Percentiles rank a stretch among this genome's conserved stretches.
phyloP scores from a whole-genome alignment of 208 protist species.

The Angomonas desouzai region DNA sequence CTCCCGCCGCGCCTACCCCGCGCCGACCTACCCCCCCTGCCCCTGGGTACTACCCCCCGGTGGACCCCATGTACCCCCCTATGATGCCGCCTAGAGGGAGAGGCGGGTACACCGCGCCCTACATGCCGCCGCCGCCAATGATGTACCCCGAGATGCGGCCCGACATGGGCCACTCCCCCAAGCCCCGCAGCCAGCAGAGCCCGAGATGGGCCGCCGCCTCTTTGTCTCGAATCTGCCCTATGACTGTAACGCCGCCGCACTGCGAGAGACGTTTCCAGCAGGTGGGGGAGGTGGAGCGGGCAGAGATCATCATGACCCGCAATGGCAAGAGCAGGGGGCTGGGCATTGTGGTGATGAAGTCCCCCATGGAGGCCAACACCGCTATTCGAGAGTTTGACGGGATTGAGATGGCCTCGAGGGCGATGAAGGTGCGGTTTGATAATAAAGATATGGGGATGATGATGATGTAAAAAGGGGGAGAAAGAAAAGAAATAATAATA shows the following conservation, averaged over 20 bases:
- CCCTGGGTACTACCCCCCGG: conserved; percentile 13
- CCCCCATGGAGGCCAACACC: conserved; percentile 51
- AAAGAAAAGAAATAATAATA: neutral
- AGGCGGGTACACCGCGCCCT: conserved; percentile 12
- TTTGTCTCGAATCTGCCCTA: conserved; percentile 85
- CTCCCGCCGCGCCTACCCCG: conserved; percentile 17
- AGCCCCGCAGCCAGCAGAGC: conserved; percentile 77
- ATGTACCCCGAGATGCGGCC: no score
- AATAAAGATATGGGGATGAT: conserved; percentile 29
- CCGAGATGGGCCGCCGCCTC: conserved; percentile 57
- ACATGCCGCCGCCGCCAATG: conserved; percentile 79
- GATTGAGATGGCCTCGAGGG: conserved; percentile 77
- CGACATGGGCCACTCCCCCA: no score
- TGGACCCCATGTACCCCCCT: neutral
- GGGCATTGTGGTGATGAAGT: conserved; percentile 77
- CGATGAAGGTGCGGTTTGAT: conserved; percentile 80
- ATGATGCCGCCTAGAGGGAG: neutral
- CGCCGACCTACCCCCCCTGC: neutral
- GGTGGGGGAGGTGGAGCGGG: conserved; percentile 70
- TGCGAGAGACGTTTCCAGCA: conserved; percentile 82
- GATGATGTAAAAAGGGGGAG: neutral
- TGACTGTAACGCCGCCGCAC: conserved; percentile 61
- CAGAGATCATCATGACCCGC: conserved; percentile 63
- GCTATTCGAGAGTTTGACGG: conserved; percentile 84
- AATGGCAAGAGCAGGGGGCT: conserved; percentile 73